Evolutionary conservation across 1,284 basidiomycete species (phyloP), one percentile per base, ranked within the genome.

Genomic region (Marasmius oreades): DNA sequence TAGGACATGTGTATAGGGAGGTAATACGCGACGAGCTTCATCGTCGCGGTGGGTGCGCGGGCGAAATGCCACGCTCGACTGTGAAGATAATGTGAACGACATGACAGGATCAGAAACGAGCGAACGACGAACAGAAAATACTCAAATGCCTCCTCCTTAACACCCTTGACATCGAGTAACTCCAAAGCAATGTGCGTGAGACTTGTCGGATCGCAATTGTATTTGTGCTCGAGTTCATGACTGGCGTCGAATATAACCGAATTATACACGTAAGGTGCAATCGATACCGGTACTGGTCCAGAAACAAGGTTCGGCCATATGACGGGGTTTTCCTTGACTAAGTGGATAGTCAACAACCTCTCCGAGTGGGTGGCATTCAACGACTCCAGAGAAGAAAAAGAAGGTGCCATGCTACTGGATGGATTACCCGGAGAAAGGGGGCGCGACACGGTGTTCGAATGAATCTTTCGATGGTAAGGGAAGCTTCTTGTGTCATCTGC

Each of bases 161-260:
- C 80, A 64, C 84, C 84, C 50, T 86, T 77, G 53, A 90, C 87
- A 66, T 91, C 88, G 47, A 81, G 77, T 52, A 85, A 65, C 62
- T 91, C 89, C 45, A 89, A 73, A 6, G 79, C 88, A 55, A 83
- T 77, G 51, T 90, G 70, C 1, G 85, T 81, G 23, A 92, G 71
- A 66, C 88, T 90, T 12, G 89, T 91, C 1, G 89, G 84, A 66
- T 92, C 88, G 85, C 91, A 89, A 62, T 91, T 90, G 63, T 88
- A 91, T 62, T 79, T 77, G 53, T 80, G 75, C 57, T 86, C 85
- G 22, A 76, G 70, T 37, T 82, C 80, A 43, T 76, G 66, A 58
- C 77, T 79, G 28, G 76, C 69, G 52, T 82, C 75, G 61, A 81
- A 75, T 11, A 80, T 70, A 51, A 81, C 73, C 0, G 84, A 81